These are phyloP conservation scores for Podospora tetraspora DNA, from an alignment of 495 filamentous ascomycete genomes.

Conservation along the genomic window DNA sequence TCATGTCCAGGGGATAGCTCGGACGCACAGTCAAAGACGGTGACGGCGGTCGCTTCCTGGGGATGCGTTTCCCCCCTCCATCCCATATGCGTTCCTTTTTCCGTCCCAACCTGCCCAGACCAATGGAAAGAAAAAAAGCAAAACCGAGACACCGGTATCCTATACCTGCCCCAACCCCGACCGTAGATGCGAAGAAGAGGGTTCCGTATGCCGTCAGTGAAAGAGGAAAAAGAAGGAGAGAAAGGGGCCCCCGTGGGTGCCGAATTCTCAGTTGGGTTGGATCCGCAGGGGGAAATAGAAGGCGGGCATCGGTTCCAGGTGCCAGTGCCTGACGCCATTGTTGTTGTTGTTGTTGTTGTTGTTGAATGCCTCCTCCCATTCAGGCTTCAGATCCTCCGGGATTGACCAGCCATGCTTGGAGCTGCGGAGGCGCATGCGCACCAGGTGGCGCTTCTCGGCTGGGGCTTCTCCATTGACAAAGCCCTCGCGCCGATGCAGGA, in stretches of 20 bases:
- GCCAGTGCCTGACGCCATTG: conserved; percentile 41
- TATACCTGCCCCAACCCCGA: neutral
- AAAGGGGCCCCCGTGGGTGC: neutral
- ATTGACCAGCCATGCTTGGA: conserved; percentile 42
- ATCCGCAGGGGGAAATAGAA: conserved; percentile 46
- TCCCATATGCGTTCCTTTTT: conserved; percentile 1
- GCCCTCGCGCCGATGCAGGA: conserved; percentile 62
- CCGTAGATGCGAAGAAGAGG: neutral
- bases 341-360: conserved; percentile 28
- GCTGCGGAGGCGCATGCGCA: conserved; percentile 49
- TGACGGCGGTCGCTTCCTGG: neutral
- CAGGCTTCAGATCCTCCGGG: conserved; percentile 36
- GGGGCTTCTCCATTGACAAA: conserved; percentile 47
- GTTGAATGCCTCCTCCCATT: conserved; percentile 44
- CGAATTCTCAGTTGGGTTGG: conserved; percentile 39
- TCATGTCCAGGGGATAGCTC: neutral
- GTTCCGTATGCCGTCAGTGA: neutral
- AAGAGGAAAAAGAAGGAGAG: neutral
- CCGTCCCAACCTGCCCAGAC: neutral
- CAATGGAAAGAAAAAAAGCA: neutral
- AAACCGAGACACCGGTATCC: conserved; percentile 13
- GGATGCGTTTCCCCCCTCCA: neutral
- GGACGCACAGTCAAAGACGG: neutral
- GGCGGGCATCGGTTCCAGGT: conserved; percentile 47
- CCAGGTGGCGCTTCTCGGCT: conserved; percentile 43